These are phyloP conservation scores for Malassezia furfur DNA, from an alignment of 1,284 basidiomycete species.

Conservation along the genomic window DNA sequence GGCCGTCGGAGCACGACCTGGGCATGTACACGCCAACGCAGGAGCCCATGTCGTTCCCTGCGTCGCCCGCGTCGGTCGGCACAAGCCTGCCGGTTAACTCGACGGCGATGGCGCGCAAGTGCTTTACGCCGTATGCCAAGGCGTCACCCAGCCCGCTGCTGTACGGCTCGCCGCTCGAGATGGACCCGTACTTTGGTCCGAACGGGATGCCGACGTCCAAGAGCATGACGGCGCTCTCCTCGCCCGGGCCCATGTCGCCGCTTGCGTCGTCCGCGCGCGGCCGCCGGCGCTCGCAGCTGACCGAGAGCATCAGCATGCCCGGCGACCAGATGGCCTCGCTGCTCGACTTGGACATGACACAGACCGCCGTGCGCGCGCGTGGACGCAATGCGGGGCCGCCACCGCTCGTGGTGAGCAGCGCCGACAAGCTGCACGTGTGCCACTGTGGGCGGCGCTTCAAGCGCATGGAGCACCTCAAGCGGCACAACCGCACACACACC, in stretches of 20 bases:
- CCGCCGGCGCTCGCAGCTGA: constrained; percentile 1
- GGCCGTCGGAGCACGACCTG: constrained; percentile 5
- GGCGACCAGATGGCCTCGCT: constrained; percentile 19
- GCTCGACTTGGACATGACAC: constrained; percentile 19
- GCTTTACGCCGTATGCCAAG: constrained; percentile 15
- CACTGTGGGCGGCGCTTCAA: constrained; percentile 47
- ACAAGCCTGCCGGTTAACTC: constrained; percentile 7
- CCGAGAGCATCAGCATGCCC: constrained; percentile 16
- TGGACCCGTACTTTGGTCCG: constrained; percentile 13
- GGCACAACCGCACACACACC: constrained; percentile 46
- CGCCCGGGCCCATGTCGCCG: constrained; percentile 22
- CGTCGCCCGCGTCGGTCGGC: constrained; percentile 21
- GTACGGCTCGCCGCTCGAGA: constrained; percentile 1
- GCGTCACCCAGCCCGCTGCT: background rate
- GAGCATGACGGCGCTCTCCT: constrained; percentile 28
- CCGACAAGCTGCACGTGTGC: constrained; percentile 45
- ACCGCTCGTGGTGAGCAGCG: constrained; percentile 43
- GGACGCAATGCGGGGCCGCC: constrained; percentile 23
- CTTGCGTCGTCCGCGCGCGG: constrained; percentile 2
- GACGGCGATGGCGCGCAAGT: constrained; percentile 15
- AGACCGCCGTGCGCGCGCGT: constrained; percentile 19
- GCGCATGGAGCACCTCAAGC: constrained; percentile 46
- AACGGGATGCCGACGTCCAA: constrained; percentile 26
- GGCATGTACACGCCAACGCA: constrained; percentile 2
- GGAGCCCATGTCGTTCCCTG: constrained; percentile 20